A percentile compares a stretch with the other conserved stretches of the same genome.
These are phyloP conservation scores for Xerocomus minutiporus DNA, from an alignment of 1,284 basidiomycete species.

Conservation along the genomic window DNA sequence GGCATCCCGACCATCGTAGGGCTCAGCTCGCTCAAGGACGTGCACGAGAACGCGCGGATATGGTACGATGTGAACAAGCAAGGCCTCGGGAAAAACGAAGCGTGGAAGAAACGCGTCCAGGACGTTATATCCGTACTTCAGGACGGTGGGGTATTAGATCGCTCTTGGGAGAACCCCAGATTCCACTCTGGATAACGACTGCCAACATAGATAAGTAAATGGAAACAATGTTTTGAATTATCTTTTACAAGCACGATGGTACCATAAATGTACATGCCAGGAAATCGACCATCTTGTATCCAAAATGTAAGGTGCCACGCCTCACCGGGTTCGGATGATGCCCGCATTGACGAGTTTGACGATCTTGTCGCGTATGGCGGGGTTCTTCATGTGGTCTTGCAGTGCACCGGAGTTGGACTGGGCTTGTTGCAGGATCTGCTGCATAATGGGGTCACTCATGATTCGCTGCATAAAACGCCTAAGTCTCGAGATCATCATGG, in stretches of 20 bases:
- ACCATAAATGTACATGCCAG: constrained; percentile 21
- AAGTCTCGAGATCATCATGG: not conserved
- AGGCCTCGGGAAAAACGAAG: constrained; percentile 31
- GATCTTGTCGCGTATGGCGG: constrained; percentile 78
- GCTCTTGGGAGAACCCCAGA: constrained; percentile 60
- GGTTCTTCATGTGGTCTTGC: constrained; percentile 97
- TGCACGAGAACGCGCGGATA: constrained; percentile 66
- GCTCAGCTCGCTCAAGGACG: constrained; percentile 64
- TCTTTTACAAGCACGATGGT: constrained; percentile 21
- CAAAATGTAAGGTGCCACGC: constrained; percentile 1
- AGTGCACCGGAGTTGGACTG: constrained; percentile 87
- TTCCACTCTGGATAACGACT: constrained; percentile 11
- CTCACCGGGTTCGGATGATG: constrained; percentile 76
- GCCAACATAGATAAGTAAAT: not conserved
- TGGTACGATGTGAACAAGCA: constrained; percentile 58
- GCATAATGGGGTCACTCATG: constrained; percentile 87
- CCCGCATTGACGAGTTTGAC: constrained; percentile 92
- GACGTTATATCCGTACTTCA: constrained; percentile 44
- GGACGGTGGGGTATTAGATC: constrained; percentile 49
- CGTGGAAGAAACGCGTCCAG: constrained; percentile 48
- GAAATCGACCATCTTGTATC: constrained; percentile 10
- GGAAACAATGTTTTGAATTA: constrained; percentile 16
- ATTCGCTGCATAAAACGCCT: constrained; percentile 50
- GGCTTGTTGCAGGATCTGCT: constrained; percentile 92
- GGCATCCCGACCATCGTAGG: constrained; percentile 72